These are phyloP conservation scores for Ascomycota sp. DNA, from an alignment of 2,329 filamentous ascomycete species.

Conservation along the genomic window DNA sequence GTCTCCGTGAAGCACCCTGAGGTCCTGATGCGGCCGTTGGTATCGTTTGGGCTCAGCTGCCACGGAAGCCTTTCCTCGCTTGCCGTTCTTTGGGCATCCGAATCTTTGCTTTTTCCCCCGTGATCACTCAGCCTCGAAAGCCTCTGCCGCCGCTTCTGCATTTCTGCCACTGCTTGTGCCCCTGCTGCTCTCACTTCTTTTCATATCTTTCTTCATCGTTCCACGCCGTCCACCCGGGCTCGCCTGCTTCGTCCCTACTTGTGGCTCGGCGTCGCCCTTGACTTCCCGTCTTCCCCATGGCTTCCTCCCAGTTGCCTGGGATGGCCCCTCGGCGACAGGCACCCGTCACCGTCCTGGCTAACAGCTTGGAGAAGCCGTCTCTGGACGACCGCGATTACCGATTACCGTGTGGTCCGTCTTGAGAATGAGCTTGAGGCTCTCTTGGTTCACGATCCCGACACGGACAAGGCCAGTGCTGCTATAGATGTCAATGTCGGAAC, in stretches of 20 bases:
- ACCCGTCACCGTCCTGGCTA: constrained; percentile 30
- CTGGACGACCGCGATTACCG: constrained; percentile 70
- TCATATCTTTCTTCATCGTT: not conserved
- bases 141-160: too few species aligned
- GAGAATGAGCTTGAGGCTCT: constrained; percentile 78
- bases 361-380: constrained; percentile 60
- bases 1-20: too few species aligned
- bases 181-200: too few species aligned
- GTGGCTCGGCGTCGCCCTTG: not conserved
- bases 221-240: too few species aligned
- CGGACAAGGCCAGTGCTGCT: constrained; percentile 89
- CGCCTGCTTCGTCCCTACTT: too few species aligned
- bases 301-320: constrained; percentile 14
- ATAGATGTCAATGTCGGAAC: constrained; percentile 92
- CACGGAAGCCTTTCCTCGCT: too few species aligned
- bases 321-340: constrained; percentile 10
- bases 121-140: too few species aligned
- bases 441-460: constrained; percentile 81
- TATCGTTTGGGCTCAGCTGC: too few species aligned
- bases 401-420: constrained; percentile 72
- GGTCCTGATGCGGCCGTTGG: too few species aligned
- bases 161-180: too few species aligned
- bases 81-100: too few species aligned
- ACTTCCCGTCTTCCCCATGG: constrained; percentile 7
- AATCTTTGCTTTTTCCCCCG: too few species aligned